Base-by-base conservation (phyloP, 2,329 filamentous ascomycete genomes). In the Fusarium transvaalense region DNA sequence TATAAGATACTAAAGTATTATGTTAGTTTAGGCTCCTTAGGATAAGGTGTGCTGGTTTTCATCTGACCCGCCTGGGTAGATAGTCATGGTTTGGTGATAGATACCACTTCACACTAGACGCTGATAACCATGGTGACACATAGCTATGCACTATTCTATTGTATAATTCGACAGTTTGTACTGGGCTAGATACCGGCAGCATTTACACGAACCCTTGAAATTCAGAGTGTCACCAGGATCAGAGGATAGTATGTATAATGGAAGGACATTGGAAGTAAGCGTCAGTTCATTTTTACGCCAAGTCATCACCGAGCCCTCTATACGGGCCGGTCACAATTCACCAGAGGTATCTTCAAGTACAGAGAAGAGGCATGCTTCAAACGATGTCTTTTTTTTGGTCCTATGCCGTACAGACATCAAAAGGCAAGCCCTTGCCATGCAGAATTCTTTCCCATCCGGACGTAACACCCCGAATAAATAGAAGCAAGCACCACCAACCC, bases 391-490 rank as follows among this genome's bases (percentile, higher is more conserved):
- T 74, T 75, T 69, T 74, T 75, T 74, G 70, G 74, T 78, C 70
- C 78, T 72, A 78, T 78, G 74, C 65, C 76, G 77, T 80, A 80
- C 79, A 69, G 75, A 79, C 78, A 79, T 79, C 76, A 76, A 77
- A 80, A 79, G 76, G 78, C 77, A 78, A 80, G 78, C 78, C 78
- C 76, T 77, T 80, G 77, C 76, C 76, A 80, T 81, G 79, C 78
- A 79, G 75, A 80, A 77, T 78, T 80, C 78, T 79, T 79, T 80
- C 78, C 79, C 79, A 78, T 78, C 79, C 79, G 74, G 78, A 79
- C 78, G 74, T 75, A 81, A 79, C 77, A 80, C 78, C 79, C 75
- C 78, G 80, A 79, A 75, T 76, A 80, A 79, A 78, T 78, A 77
- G 70, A 79, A 78, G 73, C 73, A 76, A 78, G 74, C 74, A 71